Evolutionary conservation across 2,329 filamentous ascomycete species (phyloP).

Genomic region (Coniochaeta ligniaria): DNA sequence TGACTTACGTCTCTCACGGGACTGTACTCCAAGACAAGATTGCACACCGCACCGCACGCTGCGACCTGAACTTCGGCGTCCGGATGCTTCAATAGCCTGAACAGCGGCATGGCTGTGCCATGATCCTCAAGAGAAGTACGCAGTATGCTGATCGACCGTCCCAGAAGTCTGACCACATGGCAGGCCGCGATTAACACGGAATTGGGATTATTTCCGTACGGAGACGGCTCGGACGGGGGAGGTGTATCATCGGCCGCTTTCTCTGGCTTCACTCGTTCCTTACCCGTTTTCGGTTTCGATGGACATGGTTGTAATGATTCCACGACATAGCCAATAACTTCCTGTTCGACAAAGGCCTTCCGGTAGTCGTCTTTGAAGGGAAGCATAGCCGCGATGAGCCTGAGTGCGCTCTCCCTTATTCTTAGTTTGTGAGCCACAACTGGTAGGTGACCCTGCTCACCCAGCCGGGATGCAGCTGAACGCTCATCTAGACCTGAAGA

Average conservation of each 20-base stretch:
- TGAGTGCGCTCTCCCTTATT: slow-evolving; percentile 68
- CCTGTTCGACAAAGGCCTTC: slow-evolving; percentile 74
- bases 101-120: slow-evolving; percentile 70
- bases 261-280: slow-evolving; percentile 29
- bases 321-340: slow-evolving; percentile 74
- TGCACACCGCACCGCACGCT: slow-evolving; percentile 76
- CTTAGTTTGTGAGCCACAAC: slow-evolving; percentile 62
- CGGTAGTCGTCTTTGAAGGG: slow-evolving; percentile 78
- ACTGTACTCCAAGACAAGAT: slow-evolving; percentile 81
- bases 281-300: slow-evolving; percentile 37
- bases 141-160: slow-evolving; percentile 76
- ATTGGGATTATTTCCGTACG: slow-evolving; percentile 65
- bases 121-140: slow-evolving; percentile 84
- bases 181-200: slow-evolving; percentile 80
- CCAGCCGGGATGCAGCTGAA: slow-evolving; percentile 38
- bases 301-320: slow-evolving; percentile 63
- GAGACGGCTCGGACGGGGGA: slow-evolving; percentile 2
- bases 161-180: slow-evolving; percentile 71
- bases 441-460: slow-evolving; percentile 53
- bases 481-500: not conserved
- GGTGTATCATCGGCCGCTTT: slow-evolving; percentile 19
- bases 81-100: slow-evolving; percentile 65
- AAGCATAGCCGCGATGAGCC: slow-evolving; percentile 74
- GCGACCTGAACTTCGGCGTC: slow-evolving; percentile 78
- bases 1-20: slow-evolving; percentile 76